These are phyloP conservation scores for Rhododendron kiyosumense DNA, from an alignment of 148 eudicot species.

Conservation along the genomic window DNA sequence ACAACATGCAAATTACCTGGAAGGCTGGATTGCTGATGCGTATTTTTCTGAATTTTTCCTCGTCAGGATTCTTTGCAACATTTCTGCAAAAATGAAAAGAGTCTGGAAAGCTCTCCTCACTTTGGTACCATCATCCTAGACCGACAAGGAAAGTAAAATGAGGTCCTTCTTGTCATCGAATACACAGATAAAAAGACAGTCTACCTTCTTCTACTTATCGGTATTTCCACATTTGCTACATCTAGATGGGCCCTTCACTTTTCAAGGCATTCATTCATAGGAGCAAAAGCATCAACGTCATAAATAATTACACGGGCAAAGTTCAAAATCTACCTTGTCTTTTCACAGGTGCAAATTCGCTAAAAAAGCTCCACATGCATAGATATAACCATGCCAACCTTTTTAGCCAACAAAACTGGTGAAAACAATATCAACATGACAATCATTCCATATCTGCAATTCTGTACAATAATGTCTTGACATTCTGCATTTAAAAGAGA, in stretches of 20 bases:
- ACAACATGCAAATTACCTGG: slow-evolving; percentile 44
- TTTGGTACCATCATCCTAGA: slow-evolving; percentile 45
- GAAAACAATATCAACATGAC: background rate
- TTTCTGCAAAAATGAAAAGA: slow-evolving; percentile 56
- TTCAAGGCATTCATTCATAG: background rate
- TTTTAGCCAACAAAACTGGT: background rate
- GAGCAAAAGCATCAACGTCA: background rate
- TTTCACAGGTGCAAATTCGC: background rate
- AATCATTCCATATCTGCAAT: background rate
- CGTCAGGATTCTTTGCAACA: slow-evolving; percentile 53
- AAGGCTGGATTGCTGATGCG: slow-evolving; percentile 63
- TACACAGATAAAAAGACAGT: background rate
- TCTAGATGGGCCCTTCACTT: background rate
- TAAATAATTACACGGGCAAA: background rate
- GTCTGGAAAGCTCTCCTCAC: slow-evolving; percentile 69
- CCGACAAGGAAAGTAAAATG: slow-evolving; percentile 4
- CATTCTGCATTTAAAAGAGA: background rate
- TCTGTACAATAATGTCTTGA: background rate
- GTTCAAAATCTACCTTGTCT: background rate
- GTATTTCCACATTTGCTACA: background rate
- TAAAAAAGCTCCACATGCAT: background rate
- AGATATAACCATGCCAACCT: background rate
- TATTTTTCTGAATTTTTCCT: slow-evolving; percentile 63
- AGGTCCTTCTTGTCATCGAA: background rate
- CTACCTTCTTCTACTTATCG: background rate